These are phyloP conservation scores for Lachnellula arida DNA, from an alignment of 2,329 filamentous ascomycete species.

Conservation along the genomic window DNA sequence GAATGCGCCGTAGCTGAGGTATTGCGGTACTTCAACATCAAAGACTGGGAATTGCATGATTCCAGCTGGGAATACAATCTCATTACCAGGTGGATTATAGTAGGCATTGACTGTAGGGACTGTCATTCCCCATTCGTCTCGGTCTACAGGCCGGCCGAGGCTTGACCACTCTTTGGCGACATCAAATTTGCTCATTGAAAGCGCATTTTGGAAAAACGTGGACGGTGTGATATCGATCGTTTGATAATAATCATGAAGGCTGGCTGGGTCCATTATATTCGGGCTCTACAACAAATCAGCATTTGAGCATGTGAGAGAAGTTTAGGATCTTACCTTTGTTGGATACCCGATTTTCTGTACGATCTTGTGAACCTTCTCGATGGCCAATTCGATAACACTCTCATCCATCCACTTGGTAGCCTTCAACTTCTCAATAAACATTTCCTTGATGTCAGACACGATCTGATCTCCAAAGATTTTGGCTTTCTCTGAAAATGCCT, in stretches of 20 bases:
- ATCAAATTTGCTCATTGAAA: constrained; percentile 46
- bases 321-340: constrained; percentile 36
- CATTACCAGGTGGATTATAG: constrained; percentile 54
- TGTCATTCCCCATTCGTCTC: constrained; percentile 56
- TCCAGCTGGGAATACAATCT: constrained; percentile 64
- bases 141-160: constrained; percentile 56
- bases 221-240: constrained; percentile 45
- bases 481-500: constrained; percentile 61
- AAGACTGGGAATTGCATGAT: constrained; percentile 68
- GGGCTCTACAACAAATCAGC: constrained; percentile 40
- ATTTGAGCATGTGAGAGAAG: background rate
- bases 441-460: constrained; percentile 64
- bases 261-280: constrained; percentile 53
- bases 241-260: constrained; percentile 53
- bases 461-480: constrained; percentile 65
- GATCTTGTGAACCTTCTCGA: constrained; percentile 63
- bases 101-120: constrained; percentile 62
- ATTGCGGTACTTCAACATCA: constrained; percentile 56
- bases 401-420: constrained; percentile 61
- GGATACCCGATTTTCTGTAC: constrained; percentile 66
- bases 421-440: constrained; percentile 58
- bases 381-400: constrained; percentile 53
- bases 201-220: constrained; percentile 53
- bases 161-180: constrained; percentile 49
- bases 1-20: constrained; percentile 65